Base-by-base conservation (phyloP, 2,329 filamentous ascomycete species). In the Sclerotinia spermophila region DNA sequence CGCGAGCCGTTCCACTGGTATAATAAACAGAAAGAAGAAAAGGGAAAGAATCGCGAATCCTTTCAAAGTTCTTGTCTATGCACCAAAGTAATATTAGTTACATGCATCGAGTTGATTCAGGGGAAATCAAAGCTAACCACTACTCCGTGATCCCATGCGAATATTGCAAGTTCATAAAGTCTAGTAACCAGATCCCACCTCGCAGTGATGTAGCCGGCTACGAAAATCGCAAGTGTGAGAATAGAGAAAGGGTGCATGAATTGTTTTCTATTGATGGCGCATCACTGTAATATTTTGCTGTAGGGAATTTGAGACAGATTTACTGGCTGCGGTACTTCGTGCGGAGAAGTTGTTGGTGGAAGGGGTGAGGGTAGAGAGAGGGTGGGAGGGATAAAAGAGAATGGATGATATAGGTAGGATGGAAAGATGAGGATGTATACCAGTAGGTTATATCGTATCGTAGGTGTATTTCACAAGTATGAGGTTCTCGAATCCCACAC, bases 201-300 rank as follows among this genome's bases (percentile, higher is more conserved):
- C 80, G 96, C 96, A 83, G 96, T 99, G 82, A 95, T 98, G 87
- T 99, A 99, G 82, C 96, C 96, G 84, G 96, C 95, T 87, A 98
- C 92, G 86, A 99, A 99, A 85, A 99, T 97, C 84, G 92, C 94
- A 84, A 97, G 90, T 79, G 94, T 97, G 82, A 97, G 88, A 82
- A 95, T 86, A 74, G 95, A 98, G 85, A 98, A 97, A 79, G 94
- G 93, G 93, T 97, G 94, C 95, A 98, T 98, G 74, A 79, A 80
- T 78, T 74, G 74, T 72, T 73, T 71, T 68, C 76, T 78, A 77
- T 75, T 70, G 73, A 74, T 76, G 72, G 71, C 71, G 75, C 76
- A 78, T 78, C 74, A 76, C 76, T 72, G 33, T 27, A 7, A 13
- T 35, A 30, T 40, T 27, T 17, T 65, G 24, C 33, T 53, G 44